Base-by-base conservation (phyloP, 331 rosid species). In the Arachis monticola region DNA sequence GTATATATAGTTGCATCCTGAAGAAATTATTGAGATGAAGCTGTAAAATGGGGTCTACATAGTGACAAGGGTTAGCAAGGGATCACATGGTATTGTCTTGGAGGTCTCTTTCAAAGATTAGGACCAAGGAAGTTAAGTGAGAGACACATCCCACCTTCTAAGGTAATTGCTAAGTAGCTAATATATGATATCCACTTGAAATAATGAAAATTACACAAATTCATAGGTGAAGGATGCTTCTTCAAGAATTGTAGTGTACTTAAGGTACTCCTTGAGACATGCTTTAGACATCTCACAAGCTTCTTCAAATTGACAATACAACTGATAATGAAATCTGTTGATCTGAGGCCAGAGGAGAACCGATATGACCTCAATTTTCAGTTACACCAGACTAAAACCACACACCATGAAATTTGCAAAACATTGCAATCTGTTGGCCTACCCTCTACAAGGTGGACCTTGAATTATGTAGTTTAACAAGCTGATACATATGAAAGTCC, bases 71-170 rank as follows among this genome's bases (percentile, higher is more conserved):
- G 59, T 80, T 72, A 84, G 76, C 77, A 67, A 42, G 56, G 58
- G 62, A 82, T 74, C 87, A 86, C 87, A 83, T 84, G 89, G 83
- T 53, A 44, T 74, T 83, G 85, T 65, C 81, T 73, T 46, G 17
- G 8, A 70, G n/a, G 64, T 53, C 32, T 57, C 27, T 22, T 22
- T 22, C 27, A 22, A 5, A 40, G 69, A 56, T 48, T 66, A 64
- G 56, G 27, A 22, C 27, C 27, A 22, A 22, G 27, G 27, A 22
- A 22, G 27, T 22, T 22, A 22, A 22, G 27, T 22, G 27, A 22
- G 27, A 22, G 27, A 22, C 27, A 22, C 27, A 22, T 22, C 27
- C 27, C 27, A 22, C 27, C 27, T 22, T 22, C 27, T 22, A 22
- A 22, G 27, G 27, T 22, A 22, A 22, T 22, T 22, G 27, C 27